Conservation (phyloP, 176 grass and related monocot genomes). For the Zea luxurians region DNA sequence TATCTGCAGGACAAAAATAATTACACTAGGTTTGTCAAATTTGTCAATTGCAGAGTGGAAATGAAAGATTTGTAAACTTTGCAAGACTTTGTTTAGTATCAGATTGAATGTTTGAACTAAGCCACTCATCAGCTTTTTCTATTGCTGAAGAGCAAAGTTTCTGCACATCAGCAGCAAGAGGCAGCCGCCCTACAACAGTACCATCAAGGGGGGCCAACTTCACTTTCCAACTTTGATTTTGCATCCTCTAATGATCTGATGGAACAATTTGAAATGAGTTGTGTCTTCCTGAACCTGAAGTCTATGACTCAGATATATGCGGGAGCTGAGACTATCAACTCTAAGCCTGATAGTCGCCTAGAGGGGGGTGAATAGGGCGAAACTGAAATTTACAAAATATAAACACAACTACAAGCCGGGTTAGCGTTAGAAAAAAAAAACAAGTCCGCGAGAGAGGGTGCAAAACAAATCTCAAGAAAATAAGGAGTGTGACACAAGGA, state of each 20-base stretch:
- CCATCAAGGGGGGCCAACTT: slow-evolving; percentile 79
- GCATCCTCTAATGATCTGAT: slow-evolving; percentile 70
- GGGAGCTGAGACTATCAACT: slow-evolving; percentile 84
- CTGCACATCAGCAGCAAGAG: slow-evolving; percentile 78
- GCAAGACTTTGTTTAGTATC: slow-evolving; percentile 42
- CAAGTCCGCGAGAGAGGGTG: too few relatives aligned
- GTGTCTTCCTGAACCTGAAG: slow-evolving; percentile 62
- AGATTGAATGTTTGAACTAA: slow-evolving; percentile 48
- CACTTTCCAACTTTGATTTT: slow-evolving; percentile 71
- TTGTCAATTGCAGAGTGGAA: slow-evolving; percentile 30
- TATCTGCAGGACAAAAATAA: slow-evolving; percentile 57
- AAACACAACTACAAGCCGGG: too few relatives aligned
- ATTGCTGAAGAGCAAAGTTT: slow-evolving; percentile 82
- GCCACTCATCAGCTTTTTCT: slow-evolving; percentile 68
- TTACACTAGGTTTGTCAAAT: slow-evolving; percentile 39
- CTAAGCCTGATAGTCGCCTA: too few relatives aligned
- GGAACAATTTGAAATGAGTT: slow-evolving; percentile 68
- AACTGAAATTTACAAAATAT: too few relatives aligned
- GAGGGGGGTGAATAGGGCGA: too few relatives aligned
- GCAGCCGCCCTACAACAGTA: slow-evolving; percentile 68
- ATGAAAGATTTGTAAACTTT: slow-evolving; percentile 1
- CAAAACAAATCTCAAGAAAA: too few relatives aligned
- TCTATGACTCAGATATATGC: slow-evolving; percentile 83
- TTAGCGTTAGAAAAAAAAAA: too few relatives aligned
- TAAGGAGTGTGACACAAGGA: too few relatives aligned